Base-by-base conservation (phyloP, 2,329 filamentous ascomycete genomes). In the Ilyonectria robusta region DNA sequence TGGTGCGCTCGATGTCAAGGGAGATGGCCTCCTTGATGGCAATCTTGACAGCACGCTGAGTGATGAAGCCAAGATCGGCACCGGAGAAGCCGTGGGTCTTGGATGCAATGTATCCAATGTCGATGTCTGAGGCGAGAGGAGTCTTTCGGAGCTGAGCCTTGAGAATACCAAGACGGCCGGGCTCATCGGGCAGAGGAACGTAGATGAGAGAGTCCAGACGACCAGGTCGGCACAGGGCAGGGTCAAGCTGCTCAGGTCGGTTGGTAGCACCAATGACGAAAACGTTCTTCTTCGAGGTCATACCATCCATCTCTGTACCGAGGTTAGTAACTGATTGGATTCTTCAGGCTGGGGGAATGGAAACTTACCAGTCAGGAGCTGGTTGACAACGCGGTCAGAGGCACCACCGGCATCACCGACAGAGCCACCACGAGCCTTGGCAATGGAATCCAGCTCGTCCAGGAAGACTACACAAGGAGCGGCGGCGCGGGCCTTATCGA, bases 201-300 rank as follows among this genome's bases (percentile, higher is more conserved):
- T 99, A 99, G 83, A 99, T 96, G 74, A 99, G 91, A 42, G 95
- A 98, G 83, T 99, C 96, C 55, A 99, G 93, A 94, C 96, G 96
- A 76, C 96, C 96, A 64, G 96, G 96, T 89, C 96, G 95, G 89
- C 95, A 98, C 76, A 99, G 89, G 76, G 96, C 96, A 81, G 96
- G 96, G 83, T 99, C 96, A 67, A 99, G 93, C 87, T 98, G 96
- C 87, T 99, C 96, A 48, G 96, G 96, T 86, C 96, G 90, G 88
- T 99, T 99, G 83, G 96, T 99, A 51, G 96, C 96, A 82, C 96
- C 96, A 77, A 99, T 99, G 73, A 99, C 96, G 84, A 99, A 99
- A 72, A 99, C 96, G 82, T 99, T 99, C 93, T 99, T 99, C 93
- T 99, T 99, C 44, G 95, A 98, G 51, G 95, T 98, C 95, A 98